Evolutionary conservation across 2,329 filamentous ascomycete genomes (phyloP), one percentile per base, ranked within the genome.

Genomic region (Cryoendolithus antarcticus): DNA sequence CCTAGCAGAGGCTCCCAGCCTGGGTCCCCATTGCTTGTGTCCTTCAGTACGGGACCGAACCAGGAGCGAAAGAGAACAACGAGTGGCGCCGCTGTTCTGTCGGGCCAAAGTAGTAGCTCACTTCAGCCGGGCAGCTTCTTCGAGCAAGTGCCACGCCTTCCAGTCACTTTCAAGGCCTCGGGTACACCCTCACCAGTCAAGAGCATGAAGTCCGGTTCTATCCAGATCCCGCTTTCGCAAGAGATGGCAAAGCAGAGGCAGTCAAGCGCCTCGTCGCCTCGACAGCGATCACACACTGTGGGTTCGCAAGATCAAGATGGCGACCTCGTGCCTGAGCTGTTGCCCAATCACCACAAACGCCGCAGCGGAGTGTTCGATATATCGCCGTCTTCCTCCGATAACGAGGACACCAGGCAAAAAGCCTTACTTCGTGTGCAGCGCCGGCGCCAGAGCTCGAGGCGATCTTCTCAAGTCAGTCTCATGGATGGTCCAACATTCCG

Each of bases 321-420:
- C 21, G 93, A 91, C 48, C 74, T 80, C 5, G 72, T 85, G 10
- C 69, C 80, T 2, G 77, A 82, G 39, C 74, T 82, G 37, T 61
- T 70, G 41, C 63, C 69, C 9, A 66, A 63, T 24, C 88, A 95
- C 55, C 79, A 88, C 52, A 95, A 95, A 59, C 80, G 91, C 30
- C 77, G 86, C 50, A 96, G 89, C 57, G 91, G 95, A 54, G 82
- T 95, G 2, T 86, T 96, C 51, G 89, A 96, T 58, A 82, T 95
- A 63, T 98, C 91, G 2, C 91, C 91, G 3, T 96, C 91, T 0
- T 96, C 89, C 0, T 98, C 91, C 0, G 91, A 98, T 56, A 98
- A 93, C 43, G 91, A 98, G 62, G 86, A 93, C 36, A 83, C 89
- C 33, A 85, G 93, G 53, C 83, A 88, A 6, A 94, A 88, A 57